Evolutionary conservation across 805 yeast genomes (phyloP), one percentile per base, ranked within the genome.

Genomic region (Schwanniomyces pseudopolymorphus): DNA sequence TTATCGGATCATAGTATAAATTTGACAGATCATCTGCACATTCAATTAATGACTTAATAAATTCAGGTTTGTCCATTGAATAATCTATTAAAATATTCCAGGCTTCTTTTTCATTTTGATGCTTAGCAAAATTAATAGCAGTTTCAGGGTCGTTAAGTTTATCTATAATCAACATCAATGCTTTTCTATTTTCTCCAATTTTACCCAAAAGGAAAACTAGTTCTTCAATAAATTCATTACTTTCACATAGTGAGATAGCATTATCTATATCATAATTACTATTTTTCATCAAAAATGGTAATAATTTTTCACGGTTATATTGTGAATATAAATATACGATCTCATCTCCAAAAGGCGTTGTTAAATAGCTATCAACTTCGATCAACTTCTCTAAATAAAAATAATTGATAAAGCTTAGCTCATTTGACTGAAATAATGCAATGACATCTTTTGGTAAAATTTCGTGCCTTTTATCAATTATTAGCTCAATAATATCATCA

Each of bases 201-300:
- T 82, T 81, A 4, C 96, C 95, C 50, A 89, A 75, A 25, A 94
- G 65, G 57, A 81, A 90, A 0, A 94, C 96, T 35, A 90, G 71
- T 57, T 92, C 98, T 35, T 84, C 81, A 35, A 74, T 75, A 35
- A 78, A 74, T 1, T 74, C 74, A 19, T 74, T 68, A 9, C 60
- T 48, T 49, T 83, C 82, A 56, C 96, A 88, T 1, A 85, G 61
- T 11, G 67, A 63, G n/a, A 91, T 79, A 0, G 97, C 96, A 26
- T 61, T 54, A 36, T 82, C 86, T 37, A 90, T 79, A 50, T 87
- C 79, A 60, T 85, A 87, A 53, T 84, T 80, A 22, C 75, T 75
- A 49, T 81, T 80, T 40, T 70, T 72, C 53, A 77, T 78, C 47
- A 92, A 67, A 60, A 83, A 90, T 0, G 76, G 72, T n/a, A 86